Evolutionary conservation across 371 early-diverging fungal genomes (phyloP).

Genomic region (Dichotomocladium elegans): DNA sequence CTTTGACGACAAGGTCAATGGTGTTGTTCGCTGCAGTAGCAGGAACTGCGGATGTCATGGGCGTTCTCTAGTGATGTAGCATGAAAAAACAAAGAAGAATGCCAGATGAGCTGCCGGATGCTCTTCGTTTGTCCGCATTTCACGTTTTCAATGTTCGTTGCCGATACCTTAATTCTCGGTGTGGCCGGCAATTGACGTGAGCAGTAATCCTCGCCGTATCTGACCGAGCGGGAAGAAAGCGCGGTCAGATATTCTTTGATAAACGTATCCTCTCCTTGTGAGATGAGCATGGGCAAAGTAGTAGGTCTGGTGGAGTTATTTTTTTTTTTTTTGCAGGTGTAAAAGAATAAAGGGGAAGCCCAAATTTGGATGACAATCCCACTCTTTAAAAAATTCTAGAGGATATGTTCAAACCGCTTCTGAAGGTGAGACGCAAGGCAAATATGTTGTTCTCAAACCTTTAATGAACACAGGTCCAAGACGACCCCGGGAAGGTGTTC

Average conservation of each 20-base stretch:
- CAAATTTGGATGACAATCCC: no score
- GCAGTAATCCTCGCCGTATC: slow-evolving; percentile 39
- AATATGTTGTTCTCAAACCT: no score
- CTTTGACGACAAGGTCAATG: slow-evolving; percentile 33
- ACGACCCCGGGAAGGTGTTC: no score
- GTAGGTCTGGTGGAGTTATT: not conserved
- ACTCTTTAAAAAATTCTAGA: no score
- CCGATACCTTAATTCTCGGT: slow-evolving; percentile 37
- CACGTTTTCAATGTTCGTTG: no score
- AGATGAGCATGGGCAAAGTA: slow-evolving; percentile 4
- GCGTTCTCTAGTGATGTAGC: not conserved
- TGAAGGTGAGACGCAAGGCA: no score
- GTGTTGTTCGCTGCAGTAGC: not conserved
- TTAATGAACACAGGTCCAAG: no score
- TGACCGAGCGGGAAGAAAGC: slow-evolving; percentile 41
- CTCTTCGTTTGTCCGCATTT: no score
- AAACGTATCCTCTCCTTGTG: slow-evolving; percentile 27
- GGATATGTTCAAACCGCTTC: no score
- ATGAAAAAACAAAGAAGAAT: not conserved
- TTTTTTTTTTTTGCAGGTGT: not conserved
- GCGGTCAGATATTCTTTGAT: slow-evolving; percentile 30
- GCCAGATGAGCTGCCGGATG: no score
- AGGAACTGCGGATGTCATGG: not conserved
- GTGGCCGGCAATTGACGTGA: slow-evolving; percentile 26
- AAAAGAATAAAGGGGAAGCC: not conserved